These are phyloP conservation scores for Alternaria angustiovoidea DNA, from an alignment of 2,329 filamentous ascomycete genomes.

Conservation along the genomic window DNA sequence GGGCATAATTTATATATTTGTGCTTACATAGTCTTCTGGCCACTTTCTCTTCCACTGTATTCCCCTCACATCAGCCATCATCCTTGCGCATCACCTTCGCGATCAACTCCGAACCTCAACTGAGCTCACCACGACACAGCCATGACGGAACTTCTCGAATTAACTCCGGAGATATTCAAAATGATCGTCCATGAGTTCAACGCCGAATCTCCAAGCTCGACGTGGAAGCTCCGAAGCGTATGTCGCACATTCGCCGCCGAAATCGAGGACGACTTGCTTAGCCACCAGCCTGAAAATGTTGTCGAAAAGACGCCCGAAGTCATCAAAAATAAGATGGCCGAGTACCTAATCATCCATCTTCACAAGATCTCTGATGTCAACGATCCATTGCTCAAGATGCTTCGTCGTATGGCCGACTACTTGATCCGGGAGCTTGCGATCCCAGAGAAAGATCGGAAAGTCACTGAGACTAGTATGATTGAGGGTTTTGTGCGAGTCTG, in stretches of 20 bases:
- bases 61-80: background rate
- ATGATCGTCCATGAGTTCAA: background rate
- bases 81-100: background rate
- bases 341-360: background rate
- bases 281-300: background rate
- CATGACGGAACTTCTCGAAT: background rate
- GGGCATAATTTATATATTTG: background rate
- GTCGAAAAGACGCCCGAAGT: background rate
- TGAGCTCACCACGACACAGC: background rate
- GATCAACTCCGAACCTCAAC: background rate
- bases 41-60: background rate
- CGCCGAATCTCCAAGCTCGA: background rate
- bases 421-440: background rate
- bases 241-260: background rate
- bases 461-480: background rate
- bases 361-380: background rate
- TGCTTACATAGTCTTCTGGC: background rate
- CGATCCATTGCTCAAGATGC: background rate
- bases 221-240: background rate
- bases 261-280: background rate
- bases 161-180: background rate
- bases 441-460: background rate
- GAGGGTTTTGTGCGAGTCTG: background rate
- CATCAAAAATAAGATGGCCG: background rate
- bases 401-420: background rate